Evolutionary conservation across 495 filamentous ascomycete genomes (phyloP), one percentile per base, ranked within the genome.

Genomic region (Penicillium goetzii): DNA sequence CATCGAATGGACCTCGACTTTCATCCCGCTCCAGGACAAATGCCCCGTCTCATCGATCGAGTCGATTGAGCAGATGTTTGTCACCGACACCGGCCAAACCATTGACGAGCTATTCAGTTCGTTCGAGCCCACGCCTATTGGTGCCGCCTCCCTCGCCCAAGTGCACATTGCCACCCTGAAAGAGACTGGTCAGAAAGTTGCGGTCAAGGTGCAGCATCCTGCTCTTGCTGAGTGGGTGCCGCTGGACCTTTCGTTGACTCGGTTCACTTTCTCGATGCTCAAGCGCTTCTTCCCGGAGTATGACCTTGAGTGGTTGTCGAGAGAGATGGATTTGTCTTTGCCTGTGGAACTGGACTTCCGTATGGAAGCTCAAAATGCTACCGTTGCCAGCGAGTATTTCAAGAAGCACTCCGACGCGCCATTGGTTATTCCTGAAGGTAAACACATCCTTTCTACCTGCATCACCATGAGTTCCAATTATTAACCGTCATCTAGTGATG

Each of bases 121-220:
- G 2, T 99, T 99, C 72, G 88, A 91, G 2, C 78, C 80, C 38
- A 74, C 78, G 33, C 95, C 95, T 17, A 92, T 96, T 65, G 95
- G 96, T 45, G 95, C 95, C 30, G 95, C 95, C 32, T 97, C 92
- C 32, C 81, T 99, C 36, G 95, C 96, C 3, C 95, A 99, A 74
- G 95, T 99, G 17, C 95, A 99, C 68, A 78, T 92, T 21, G 95
- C 94, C n/a, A 92, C 85, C 12, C 78, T 97, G 36, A 92, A 86
- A 72, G 91, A 89, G 68, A 92, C 87, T 19, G 93, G 92, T 10
- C 88, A 90, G 77, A 90, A 88, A 68, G 96, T 98, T n/a, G 96
- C 96, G 1, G 96, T 99, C 62, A 99, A 99, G 77, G 88, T 98
- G 17, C 96, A 99, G 69, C 96, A 99, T 77, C 96, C 96, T 19